phyloP scores from a whole-genome alignment of 768 basidiomycete genomes.

The Leccinum boreale region DNA sequence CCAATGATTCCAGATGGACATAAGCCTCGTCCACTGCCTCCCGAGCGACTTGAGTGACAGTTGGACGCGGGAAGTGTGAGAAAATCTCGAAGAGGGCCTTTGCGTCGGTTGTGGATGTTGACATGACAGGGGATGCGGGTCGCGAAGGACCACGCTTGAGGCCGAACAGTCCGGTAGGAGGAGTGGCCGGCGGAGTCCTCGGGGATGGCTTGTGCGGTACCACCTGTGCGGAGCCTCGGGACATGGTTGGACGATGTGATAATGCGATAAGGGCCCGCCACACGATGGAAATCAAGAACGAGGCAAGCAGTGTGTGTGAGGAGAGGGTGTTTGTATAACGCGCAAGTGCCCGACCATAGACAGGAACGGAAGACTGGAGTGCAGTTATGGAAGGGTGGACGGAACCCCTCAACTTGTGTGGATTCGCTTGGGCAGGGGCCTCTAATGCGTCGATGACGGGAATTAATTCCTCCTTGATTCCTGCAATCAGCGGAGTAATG shows the following conservation, averaged over 20 bases:
- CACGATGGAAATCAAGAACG: constrained; percentile 66
- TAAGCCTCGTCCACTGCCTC: constrained; percentile 83
- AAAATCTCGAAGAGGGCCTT: constrained; percentile 62
- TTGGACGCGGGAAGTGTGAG: constrained; percentile 57
- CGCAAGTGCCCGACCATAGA: constrained; percentile 55
- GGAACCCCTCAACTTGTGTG: constrained; percentile 15
- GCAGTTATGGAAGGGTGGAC: constrained; percentile 58
- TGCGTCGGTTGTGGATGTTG: constrained; percentile 55
- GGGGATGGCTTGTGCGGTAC: constrained; percentile 33
- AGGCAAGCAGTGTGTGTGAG: constrained; percentile 61
- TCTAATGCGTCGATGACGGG: constrained; percentile 65
- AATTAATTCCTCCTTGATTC: constrained; percentile 58
- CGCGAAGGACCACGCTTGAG: constrained; percentile 67
- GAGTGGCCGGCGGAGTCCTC: constrained; percentile 52
- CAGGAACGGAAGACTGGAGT: constrained; percentile 57
- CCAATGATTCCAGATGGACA: constrained; percentile 56
- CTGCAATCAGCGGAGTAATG: constrained; percentile 57
- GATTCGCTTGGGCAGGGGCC: constrained; percentile 31
- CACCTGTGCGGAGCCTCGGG: constrained; percentile 37
- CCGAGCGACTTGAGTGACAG: constrained; percentile 53
- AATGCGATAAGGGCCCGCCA: constrained; percentile 76
- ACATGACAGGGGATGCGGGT: constrained; percentile 54
- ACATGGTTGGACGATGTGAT: constrained; percentile 52
- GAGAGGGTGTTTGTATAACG: constrained; percentile 52
- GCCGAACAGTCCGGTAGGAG: constrained; percentile 56